Conservation (phyloP, 2,329 filamentous ascomycete species). For the Leptographium lundbergii region DNA sequence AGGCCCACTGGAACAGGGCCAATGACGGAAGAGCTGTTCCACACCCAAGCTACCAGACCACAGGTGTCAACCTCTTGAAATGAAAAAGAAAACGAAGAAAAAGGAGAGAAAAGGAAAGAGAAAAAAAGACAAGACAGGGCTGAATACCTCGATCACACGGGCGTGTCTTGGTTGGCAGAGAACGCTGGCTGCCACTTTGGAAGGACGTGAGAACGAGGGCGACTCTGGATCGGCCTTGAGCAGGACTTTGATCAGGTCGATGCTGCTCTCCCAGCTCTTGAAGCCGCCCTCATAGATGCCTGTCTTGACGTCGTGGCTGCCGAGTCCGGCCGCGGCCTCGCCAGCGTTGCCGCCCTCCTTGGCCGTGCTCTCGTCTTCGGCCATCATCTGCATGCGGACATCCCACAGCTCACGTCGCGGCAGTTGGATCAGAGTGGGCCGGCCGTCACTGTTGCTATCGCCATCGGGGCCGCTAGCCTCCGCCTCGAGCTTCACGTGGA, state of each 20-base stretch:
- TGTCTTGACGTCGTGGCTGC: slow-evolving; percentile 62
- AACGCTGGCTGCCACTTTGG: slow-evolving; percentile 2
- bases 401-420: slow-evolving; percentile 73
- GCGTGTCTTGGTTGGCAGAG: slow-evolving; percentile 21
- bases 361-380: slow-evolving; percentile 30
- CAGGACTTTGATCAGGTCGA: slow-evolving; percentile 64
- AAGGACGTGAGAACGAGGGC: slow-evolving; percentile 14
- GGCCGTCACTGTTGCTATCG: slow-evolving; percentile 20
- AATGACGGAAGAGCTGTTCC: slow-evolving; percentile 64
- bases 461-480: slow-evolving; percentile 20
- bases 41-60: slow-evolving; percentile 52
- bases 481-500: slow-evolving; percentile 46
- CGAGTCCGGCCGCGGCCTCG: slow-evolving; percentile 38
- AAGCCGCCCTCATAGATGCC: slow-evolving; percentile 80
- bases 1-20: slow-evolving; percentile 53
- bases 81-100: slow-evolving; percentile 14
- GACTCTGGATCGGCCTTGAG: slow-evolving; percentile 25
- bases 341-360: slow-evolving; percentile 35
- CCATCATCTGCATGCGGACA: slow-evolving; percentile 69
- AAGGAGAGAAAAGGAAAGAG: background rate
- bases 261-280: slow-evolving; percentile 81
- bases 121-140: too few species aligned
- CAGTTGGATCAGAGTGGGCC: slow-evolving; percentile 29
- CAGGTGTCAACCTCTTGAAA: slow-evolving; percentile 1
- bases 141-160: slow-evolving; percentile 40